phyloP scores from a whole-genome alignment of 129 eudicot genomes.

The Flaveria robusta region DNA sequence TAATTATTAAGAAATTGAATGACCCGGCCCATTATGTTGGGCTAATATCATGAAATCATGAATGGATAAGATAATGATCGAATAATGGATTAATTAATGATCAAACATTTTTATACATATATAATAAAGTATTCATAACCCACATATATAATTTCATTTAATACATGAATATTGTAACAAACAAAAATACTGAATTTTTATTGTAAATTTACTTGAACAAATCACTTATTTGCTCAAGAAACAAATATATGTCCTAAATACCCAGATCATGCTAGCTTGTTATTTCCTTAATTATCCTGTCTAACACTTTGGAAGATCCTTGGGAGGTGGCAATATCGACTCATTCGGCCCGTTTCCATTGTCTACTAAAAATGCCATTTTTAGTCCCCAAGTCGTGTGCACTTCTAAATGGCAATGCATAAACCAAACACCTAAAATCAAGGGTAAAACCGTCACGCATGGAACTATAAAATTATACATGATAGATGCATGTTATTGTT shows the following conservation, averaged over 20 bases:
- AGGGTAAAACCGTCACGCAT: slow-evolving; percentile 7
- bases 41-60: no score
- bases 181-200: slow-evolving; percentile 25
- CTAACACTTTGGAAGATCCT: slow-evolving; percentile 77
- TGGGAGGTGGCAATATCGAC: slow-evolving; percentile 77
- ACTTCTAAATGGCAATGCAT: slow-evolving; percentile 90
- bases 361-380: slow-evolving; percentile 85
- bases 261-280: slow-evolving; percentile 23
- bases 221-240: slow-evolving; percentile 41
- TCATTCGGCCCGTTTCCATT: slow-evolving; percentile 80
- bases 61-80: no score
- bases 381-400: slow-evolving; percentile 86
- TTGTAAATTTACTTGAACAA: slow-evolving; percentile 35
- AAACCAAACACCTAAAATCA: slow-evolving; percentile 72
- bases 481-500: no score
- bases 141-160: neutral
- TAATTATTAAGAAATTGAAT: no score
- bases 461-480: no score
- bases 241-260: slow-evolving; percentile 24
- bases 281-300: neutral
- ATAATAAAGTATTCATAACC: neutral
- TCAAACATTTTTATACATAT: neutral
- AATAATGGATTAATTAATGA: neutral
- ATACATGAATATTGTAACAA: neutral
- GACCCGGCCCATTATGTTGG: no score